Base-by-base conservation (phyloP, 2,329 filamentous ascomycete species). In the Fulvia fulva region DNA sequence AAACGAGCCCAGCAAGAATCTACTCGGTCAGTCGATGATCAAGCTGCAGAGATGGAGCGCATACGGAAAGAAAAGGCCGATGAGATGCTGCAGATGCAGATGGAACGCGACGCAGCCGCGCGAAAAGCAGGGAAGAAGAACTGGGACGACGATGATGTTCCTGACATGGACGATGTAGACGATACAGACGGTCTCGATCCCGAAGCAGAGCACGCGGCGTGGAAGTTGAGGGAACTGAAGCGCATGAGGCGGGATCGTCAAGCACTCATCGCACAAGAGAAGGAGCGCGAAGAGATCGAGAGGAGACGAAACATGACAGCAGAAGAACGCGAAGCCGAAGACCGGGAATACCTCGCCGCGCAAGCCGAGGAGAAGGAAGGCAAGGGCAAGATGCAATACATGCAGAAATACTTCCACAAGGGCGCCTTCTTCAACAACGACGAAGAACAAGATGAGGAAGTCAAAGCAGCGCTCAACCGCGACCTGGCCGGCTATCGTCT, bases 391-490 rank as follows among this genome's bases (percentile, higher is more conserved):
- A 90, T 94, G 81, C 83, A 83, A 1, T 97, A 86, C 73, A 90
- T 97, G 89, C 92, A 97, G 71, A 91, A 92, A 72, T 99, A 97
- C 77, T 92, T 90, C 75, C 94, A 99, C 80, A 93, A 92, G 77
- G 94, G 94, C 51, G 94, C 94, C 16, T 99, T 97, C 78, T 97
- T 90, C 79, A 89, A 88, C 65, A 89, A 88, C 65, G 90, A 92
- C 53, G 89, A 95, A 67, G 68, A 68, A 21, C 63, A 70, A 41
- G 68, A 74, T 26, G 82, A 87, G 53, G 85, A 89, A 62, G 90
- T 90, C 0, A 78, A 97, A 47, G 89, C 88, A 0, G 79, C 96
- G 34, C 86, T 89, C 63, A 83, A 87, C 70, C 82, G 94, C 49
- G 90, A 97, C 70, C 81, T 97, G 64, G 96, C 96, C 85, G 92